Conservation (phyloP, 1,284 basidiomycete genomes). For the Leccinum subrobustum region DNA sequence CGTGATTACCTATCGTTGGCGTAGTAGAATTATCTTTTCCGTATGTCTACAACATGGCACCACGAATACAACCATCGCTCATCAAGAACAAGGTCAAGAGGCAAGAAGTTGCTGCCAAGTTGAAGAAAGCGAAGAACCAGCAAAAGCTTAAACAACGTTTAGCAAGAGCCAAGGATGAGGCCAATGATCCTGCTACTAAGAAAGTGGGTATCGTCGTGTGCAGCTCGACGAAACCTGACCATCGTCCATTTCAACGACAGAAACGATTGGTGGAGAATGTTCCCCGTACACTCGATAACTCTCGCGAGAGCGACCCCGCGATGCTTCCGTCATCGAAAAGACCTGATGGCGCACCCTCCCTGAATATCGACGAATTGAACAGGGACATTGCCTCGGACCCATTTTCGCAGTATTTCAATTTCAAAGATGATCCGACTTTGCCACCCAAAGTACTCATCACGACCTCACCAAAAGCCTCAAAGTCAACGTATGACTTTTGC, state of each 20-base stretch:
- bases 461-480: conserved; percentile 85
- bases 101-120: conserved; percentile 72
- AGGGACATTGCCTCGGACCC: conserved; percentile 71
- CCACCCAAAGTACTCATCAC: conserved; percentile 90
- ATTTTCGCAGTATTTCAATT: conserved; percentile 70
- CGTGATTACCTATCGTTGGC: conserved; percentile 15
- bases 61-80: conserved; percentile 59
- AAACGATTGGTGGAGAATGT: conserved; percentile 83
- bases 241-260: conserved; percentile 43
- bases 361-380: conserved; percentile 54
- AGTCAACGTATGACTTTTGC: conserved; percentile 83
- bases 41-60: conserved; percentile 37
- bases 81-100: conserved; percentile 88
- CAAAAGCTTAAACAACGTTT: conserved; percentile 81
- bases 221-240: neutral
- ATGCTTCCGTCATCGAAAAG: conserved; percentile 54
- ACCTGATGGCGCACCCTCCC: conserved; percentile 33
- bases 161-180: conserved; percentile 70
- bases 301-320: conserved; percentile 86
- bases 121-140: conserved; percentile 78
- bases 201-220: conserved; percentile 50
- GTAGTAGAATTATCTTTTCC: neutral
- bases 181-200: conserved; percentile 66
- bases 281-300: conserved; percentile 92
- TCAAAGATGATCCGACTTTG: conserved; percentile 58